Evolutionary conservation across 192 early-diverging fungal species (phyloP).

Genomic region (Cetraspora pellucida): DNA sequence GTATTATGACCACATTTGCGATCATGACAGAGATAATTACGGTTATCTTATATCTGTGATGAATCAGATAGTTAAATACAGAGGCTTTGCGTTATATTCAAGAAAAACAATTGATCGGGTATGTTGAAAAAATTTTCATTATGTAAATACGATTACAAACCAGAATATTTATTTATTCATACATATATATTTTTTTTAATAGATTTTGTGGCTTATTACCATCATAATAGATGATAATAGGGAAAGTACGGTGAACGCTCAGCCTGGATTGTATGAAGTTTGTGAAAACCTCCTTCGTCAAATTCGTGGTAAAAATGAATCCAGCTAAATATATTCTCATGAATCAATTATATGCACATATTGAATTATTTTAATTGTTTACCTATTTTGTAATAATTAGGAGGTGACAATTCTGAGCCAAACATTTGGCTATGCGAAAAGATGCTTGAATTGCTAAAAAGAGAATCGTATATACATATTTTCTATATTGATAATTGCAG

Average conservation of each 20-base stretch:
- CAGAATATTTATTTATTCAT: neutral
- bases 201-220: slow-evolving; percentile 1
- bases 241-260: neutral
- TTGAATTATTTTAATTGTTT: too few relatives aligned
- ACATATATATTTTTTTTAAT: too few relatives aligned
- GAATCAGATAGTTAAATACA: neutral
- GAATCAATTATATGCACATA: too few relatives aligned
- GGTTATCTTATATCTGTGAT: neutral
- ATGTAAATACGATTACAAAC: neutral
- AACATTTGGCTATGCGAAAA: slow-evolving; percentile 9
- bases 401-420: slow-evolving; percentile 2
- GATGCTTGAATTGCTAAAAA: neutral
- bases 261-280: neutral
- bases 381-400: neutral
- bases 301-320: neutral
- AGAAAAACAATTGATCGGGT: neutral
- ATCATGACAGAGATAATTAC: neutral
- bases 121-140: neutral
- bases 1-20: slow-evolving; percentile 10
- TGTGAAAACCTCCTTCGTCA: slow-evolving; percentile 1
- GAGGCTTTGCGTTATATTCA: neutral
- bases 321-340: too few relatives aligned
- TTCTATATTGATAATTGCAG: neutral
- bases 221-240: neutral
- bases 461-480: neutral